A percentile compares a stretch with the other conserved stretches of the same genome.
These are phyloP conservation scores for Globisporangium nodosum DNA, from an alignment of 352 stramenopile species.

Conservation along the genomic window DNA sequence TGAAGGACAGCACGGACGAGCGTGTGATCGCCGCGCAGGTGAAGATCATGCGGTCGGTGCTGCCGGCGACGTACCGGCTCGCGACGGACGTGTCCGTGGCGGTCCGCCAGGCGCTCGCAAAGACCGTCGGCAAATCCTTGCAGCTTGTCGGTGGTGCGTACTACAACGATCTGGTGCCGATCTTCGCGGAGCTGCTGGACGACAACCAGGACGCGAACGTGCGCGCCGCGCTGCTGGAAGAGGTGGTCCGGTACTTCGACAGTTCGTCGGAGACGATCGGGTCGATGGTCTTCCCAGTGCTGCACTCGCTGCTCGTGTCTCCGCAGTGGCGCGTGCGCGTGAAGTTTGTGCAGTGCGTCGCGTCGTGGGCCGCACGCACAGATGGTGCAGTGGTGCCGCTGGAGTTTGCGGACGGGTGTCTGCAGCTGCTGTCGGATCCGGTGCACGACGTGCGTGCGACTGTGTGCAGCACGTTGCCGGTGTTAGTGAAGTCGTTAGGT, in stretches of 20 bases:
- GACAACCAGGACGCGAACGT: slow-evolving; percentile 77
- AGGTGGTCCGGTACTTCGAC: slow-evolving; percentile 75
- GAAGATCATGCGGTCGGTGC: slow-evolving; percentile 77
- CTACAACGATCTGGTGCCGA: slow-evolving; percentile 79
- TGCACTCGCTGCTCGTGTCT: slow-evolving; percentile 63
- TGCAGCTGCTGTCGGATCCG: slow-evolving; percentile 60
- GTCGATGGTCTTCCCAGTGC: slow-evolving; percentile 62
- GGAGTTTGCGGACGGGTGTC: slow-evolving; percentile 67
- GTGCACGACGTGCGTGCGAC: slow-evolving; percentile 71
- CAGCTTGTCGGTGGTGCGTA: slow-evolving; percentile 57
- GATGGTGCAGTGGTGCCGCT: slow-evolving; percentile 49
- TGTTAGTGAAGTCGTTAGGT: slow-evolving; percentile 64
- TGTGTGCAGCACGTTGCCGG: slow-evolving; percentile 55
- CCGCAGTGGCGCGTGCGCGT: slow-evolving; percentile 78
- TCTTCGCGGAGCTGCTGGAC: slow-evolving; percentile 79
- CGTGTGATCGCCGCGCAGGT: slow-evolving; percentile 50
- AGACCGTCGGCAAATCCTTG: slow-evolving; percentile 70
- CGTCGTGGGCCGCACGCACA: slow-evolving; percentile 64
- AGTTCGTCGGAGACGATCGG: slow-evolving; percentile 57
- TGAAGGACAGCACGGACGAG: slow-evolving; percentile 22
- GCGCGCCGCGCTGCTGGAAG: slow-evolving; percentile 72
- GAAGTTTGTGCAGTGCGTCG: slow-evolving; percentile 83
- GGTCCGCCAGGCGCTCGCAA: slow-evolving; percentile 65
- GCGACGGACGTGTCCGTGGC: slow-evolving; percentile 74
- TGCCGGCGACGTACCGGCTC: slow-evolving; percentile 72